Evolutionary conservation across 768 basidiomycete species (phyloP).

Genomic region (Pisolithus sp.): DNA sequence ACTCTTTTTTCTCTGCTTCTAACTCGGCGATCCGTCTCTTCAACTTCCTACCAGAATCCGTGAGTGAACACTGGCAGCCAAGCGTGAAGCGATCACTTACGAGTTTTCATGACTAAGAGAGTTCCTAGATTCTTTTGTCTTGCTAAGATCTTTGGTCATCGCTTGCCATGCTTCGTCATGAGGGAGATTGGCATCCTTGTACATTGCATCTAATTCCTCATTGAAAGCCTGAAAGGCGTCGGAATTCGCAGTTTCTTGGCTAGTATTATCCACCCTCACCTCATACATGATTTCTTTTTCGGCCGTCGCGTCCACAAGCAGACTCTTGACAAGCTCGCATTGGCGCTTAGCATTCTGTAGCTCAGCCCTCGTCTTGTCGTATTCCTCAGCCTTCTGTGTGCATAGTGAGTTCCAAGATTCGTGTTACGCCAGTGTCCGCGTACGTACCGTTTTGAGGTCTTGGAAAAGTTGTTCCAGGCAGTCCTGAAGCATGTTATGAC

Average conservation of each 20-base stretch:
- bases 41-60: constrained; percentile 43
- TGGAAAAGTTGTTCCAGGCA: constrained; percentile 44
- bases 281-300: constrained; percentile 95
- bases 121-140: constrained; percentile 74
- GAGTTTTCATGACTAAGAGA: constrained; percentile 71
- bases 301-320: constrained; percentile 68
- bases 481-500: constrained; percentile 49
- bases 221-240: constrained; percentile 71
- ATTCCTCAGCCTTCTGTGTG: constrained; percentile 52
- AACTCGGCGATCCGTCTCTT: constrained; percentile 64
- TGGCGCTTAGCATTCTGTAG: constrained; percentile 66
- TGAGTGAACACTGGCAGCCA: constrained; percentile 2
- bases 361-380: constrained; percentile 57
- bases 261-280: constrained; percentile 38
- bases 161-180: constrained; percentile 79
- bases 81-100: constrained; percentile 37
- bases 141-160: constrained; percentile 63
- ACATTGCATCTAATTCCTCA: constrained; percentile 89
- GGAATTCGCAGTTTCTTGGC: background rate
- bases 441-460: constrained; percentile 54
- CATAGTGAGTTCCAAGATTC: background rate
- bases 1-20: constrained; percentile 80
- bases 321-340: constrained; percentile 71
- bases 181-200: constrained; percentile 75
- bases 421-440: background rate